Conservation (phyloP, 345 rosid species). For the Eucalyptus paniculata region DNA sequence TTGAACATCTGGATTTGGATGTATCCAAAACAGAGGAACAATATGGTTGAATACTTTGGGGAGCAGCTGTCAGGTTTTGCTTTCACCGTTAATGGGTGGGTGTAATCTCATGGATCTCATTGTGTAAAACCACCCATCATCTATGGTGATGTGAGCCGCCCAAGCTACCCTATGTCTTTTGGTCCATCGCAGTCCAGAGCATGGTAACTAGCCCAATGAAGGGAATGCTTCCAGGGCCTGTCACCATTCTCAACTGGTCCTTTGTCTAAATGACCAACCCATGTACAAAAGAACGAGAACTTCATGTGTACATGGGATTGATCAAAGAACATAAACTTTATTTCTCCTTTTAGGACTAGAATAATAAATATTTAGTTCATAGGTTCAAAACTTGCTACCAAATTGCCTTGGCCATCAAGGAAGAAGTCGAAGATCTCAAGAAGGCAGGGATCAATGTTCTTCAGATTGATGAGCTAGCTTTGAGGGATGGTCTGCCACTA, state of each 20-base stretch:
- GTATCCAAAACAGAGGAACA: too few species aligned
- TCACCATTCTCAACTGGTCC: background rate
- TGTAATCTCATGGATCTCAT: constrained; percentile 89
- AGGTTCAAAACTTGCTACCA: constrained; percentile 88
- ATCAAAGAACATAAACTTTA: background rate
- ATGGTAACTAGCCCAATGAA: background rate
- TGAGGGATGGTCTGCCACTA: too few species aligned
- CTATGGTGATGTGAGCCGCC: constrained; percentile 28
- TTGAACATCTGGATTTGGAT: too few species aligned
- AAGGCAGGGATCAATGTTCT: too few species aligned
- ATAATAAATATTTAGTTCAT: background rate
- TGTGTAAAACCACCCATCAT: constrained; percentile 98
- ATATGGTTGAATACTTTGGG: constrained; percentile 16
- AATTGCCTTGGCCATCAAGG: constrained; percentile 40
- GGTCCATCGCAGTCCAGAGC: rapidly evolving
- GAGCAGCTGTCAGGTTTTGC: constrained; percentile 84
- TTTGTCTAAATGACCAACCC: constrained; percentile 29
- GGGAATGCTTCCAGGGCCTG: background rate
- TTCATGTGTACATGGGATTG: background rate
- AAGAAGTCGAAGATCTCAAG: too few species aligned
- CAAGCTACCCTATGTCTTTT: rapidly evolving
- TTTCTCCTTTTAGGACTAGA: background rate
- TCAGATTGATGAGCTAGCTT: too few species aligned
- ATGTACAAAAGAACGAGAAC: constrained; percentile 10
- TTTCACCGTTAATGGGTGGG: constrained; percentile 95